Evolutionary conservation across 129 eudicot species (phyloP).

Genomic region (Calendula officinalis): DNA sequence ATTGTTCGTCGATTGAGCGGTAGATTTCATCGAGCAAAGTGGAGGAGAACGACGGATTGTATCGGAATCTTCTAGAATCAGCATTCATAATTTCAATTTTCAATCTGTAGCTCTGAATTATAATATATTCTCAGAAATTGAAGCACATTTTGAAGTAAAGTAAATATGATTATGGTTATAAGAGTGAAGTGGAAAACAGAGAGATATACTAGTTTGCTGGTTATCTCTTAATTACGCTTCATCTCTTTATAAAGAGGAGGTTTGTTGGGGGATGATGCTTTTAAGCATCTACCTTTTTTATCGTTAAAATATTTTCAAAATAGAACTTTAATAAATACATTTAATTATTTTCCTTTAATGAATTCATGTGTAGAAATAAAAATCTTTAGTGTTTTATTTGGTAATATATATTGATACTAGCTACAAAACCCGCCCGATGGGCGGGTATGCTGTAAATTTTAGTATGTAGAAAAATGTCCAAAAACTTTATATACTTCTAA

Average conservation of each 20-base stretch:
- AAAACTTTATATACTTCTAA: too few species aligned
- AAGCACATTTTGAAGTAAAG: slow-evolving; percentile 13
- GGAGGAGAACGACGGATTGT: slow-evolving; percentile 66
- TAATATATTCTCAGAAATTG: neutral
- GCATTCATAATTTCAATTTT: slow-evolving; percentile 3
- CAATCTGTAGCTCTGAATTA: neutral
- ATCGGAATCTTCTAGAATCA: slow-evolving; percentile 14
- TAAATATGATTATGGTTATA: slow-evolving; percentile 10
- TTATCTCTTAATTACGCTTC: slow-evolving; percentile 17
- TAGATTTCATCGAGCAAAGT: slow-evolving; percentile 71
- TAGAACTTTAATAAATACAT: too few species aligned
- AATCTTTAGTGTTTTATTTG: too few species aligned
- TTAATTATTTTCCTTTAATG: too few species aligned
- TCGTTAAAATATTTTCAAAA: too few species aligned
- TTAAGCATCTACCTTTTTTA: too few species aligned
- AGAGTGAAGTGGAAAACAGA: neutral
- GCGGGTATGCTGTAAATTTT: too few species aligned
- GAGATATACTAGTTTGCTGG: neutral
- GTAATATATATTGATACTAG: too few species aligned
- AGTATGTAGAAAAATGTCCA: too few species aligned
- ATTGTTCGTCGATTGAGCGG: slow-evolving; percentile 55
- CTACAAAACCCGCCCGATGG: too few species aligned
- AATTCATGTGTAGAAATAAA: too few species aligned
- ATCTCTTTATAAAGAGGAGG: slow-evolving; percentile 18
- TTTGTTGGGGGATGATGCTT: neutral